Conservation (phyloP, 2,329 filamentous ascomycete genomes). For the Didymella keratinophila region DNA sequence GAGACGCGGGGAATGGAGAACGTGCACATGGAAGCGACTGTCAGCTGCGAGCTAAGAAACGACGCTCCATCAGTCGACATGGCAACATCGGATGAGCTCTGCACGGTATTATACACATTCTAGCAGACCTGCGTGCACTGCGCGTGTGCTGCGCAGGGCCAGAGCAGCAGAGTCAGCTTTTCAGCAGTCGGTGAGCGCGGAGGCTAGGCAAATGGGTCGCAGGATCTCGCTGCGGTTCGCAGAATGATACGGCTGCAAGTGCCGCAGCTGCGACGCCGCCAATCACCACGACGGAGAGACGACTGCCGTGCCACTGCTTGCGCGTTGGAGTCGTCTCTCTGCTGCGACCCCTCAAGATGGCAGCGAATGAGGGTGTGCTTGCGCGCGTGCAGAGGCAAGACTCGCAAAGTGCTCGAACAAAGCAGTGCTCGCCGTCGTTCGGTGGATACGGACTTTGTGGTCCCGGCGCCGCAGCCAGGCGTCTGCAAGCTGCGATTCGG, state of each 20-base stretch:
- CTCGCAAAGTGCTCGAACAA: not conserved
- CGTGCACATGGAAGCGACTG: not conserved
- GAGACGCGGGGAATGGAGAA: constrained; percentile 14
- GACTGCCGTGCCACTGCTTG: constrained; percentile 23
- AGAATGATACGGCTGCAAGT: constrained; percentile 12
- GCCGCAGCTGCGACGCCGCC: constrained; percentile 10
- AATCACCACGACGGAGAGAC: not conserved
- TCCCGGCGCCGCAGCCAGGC: constrained; percentile 10
- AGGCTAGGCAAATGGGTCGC: constrained; percentile 21
- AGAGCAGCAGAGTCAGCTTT: not conserved
- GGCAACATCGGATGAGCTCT: constrained; percentile 12
- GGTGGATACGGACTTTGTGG: constrained; percentile 3
- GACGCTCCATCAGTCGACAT: constrained; percentile 13
- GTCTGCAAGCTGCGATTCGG: constrained; percentile 18
- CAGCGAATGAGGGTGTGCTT: constrained; percentile 4
- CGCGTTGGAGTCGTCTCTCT: constrained; percentile 15
- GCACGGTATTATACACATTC: not conserved
- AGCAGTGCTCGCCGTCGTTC: constrained; percentile 8
- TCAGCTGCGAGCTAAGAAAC: constrained; percentile 16
- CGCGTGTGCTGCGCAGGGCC: constrained; percentile 4
- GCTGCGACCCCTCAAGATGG: constrained; percentile 7
- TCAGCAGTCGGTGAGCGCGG: constrained; percentile 20
- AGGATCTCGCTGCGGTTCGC: constrained; percentile 4
- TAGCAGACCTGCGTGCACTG: constrained; percentile 10
- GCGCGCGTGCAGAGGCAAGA: constrained; percentile 2